Conservation (phyloP, 208 protist genomes). For the Eutreptiella sp. region DNA sequence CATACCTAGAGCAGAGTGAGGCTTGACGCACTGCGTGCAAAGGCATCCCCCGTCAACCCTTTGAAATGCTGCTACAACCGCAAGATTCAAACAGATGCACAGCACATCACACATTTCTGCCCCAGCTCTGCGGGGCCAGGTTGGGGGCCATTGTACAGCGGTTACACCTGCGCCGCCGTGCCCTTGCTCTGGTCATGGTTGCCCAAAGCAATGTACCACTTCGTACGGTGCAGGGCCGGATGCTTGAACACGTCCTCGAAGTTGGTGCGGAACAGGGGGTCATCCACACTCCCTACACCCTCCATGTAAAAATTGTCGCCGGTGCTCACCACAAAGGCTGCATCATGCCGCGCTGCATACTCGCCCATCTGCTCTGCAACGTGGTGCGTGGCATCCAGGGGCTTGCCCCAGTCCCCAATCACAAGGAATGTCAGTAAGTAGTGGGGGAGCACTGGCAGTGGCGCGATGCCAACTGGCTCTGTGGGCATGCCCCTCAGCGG, state of each 20-base stretch:
- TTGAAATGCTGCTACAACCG: no score
- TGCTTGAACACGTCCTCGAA: constrained; percentile 14
- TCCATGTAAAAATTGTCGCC: constrained; percentile 2
- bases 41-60: no score
- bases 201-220: background rate
- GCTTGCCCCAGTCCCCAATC: background rate
- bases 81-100: no score
- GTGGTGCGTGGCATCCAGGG: background rate
- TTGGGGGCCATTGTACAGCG: no score
- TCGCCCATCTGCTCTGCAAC: background rate
- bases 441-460: no score
- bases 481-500: no score
- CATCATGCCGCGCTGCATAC: background rate
- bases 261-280: background rate
- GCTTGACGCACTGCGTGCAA: no score
- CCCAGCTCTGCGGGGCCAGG: no score
- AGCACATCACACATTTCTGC: no score
- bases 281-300: background rate
- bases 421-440: no score
- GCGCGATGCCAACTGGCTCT: no score
- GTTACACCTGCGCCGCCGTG: background rate
- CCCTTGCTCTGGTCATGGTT: background rate
- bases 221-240: background rate
- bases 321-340: background rate
- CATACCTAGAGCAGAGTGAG: no score